phyloP scores from a whole-genome alignment of 345 rosid genomes.

The Gossypium australe region DNA sequence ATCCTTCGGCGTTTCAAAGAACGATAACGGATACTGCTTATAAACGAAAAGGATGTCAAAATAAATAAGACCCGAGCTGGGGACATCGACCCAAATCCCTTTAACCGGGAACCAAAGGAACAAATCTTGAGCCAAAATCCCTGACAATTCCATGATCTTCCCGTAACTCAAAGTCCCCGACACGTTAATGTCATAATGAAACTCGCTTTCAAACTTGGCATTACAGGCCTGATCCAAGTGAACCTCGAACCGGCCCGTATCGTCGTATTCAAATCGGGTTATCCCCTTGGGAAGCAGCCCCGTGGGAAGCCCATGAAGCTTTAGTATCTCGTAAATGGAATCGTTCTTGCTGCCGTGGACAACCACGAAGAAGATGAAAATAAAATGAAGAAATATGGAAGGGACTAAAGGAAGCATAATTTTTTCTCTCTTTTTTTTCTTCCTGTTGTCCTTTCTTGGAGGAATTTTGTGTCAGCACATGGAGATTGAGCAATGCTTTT shows the following conservation, averaged over 20 bases:
- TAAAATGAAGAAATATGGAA: slow-evolving; percentile 26
- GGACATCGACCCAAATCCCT: slow-evolving; percentile 75
- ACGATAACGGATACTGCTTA: slow-evolving; percentile 78
- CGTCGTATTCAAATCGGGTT: slow-evolving; percentile 41
- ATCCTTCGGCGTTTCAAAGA: slow-evolving; percentile 79
- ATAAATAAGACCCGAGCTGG: slow-evolving; percentile 80
- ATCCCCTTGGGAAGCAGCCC: slow-evolving; percentile 86
- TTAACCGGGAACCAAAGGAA: slow-evolving; percentile 89
- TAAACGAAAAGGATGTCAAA: slow-evolving; percentile 84
- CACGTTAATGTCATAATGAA: slow-evolving; percentile 73
- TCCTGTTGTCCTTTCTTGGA: not conserved
- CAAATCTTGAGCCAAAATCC: slow-evolving; percentile 78
- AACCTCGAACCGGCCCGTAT: slow-evolving; percentile 60
- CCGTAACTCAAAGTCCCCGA: slow-evolving; percentile 58
- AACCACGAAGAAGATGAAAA: slow-evolving; percentile 17
- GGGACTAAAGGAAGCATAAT: slow-evolving; percentile 9
- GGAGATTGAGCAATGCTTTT: not conserved
- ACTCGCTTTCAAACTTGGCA: slow-evolving; percentile 77
- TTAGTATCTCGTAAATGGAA: slow-evolving; percentile 58
- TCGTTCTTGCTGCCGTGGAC: slow-evolving; percentile 19
- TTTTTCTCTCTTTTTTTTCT: not conserved
- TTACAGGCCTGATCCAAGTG: slow-evolving; percentile 74
- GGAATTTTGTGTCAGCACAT: slow-evolving; percentile 7
- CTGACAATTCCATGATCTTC: slow-evolving; percentile 57
- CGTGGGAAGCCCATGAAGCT: slow-evolving; percentile 58